Conservation (phyloP, 2,329 filamentous ascomycete genomes). For the Ophiostoma sp. region DNA sequence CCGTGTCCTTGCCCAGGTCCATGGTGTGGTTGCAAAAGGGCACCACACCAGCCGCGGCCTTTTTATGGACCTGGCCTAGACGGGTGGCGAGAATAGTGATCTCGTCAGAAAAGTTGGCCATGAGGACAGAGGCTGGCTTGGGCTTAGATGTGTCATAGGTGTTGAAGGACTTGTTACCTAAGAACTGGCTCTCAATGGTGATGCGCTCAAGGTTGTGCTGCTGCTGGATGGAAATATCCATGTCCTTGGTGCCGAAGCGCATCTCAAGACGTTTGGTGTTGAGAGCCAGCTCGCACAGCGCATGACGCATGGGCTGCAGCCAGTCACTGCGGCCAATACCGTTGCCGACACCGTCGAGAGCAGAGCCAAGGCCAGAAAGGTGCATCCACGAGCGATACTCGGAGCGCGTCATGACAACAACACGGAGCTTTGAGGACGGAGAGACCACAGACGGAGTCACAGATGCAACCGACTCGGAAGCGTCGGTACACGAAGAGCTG, state of each 20-base stretch:
- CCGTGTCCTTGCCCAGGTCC: constrained; percentile 1
- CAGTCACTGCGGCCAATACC: constrained; percentile 15
- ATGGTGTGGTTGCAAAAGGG: constrained; percentile 13
- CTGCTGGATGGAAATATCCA: constrained; percentile 10
- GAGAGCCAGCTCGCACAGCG: not conserved
- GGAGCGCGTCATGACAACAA: constrained; percentile 16
- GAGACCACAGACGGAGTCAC: not conserved
- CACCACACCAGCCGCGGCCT: constrained; percentile 9
- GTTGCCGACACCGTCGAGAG: not conserved
- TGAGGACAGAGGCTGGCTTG: not conserved
- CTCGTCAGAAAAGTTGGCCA: constrained; percentile 13
- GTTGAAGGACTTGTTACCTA: not conserved
- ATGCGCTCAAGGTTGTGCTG: constrained; percentile 16
- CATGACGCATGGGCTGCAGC: constrained; percentile 11
- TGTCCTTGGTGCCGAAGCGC: constrained; percentile 15
- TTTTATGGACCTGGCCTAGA: not conserved
- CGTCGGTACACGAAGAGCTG: not conserved
- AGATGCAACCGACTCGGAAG: not conserved
- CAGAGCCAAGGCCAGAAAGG: not conserved
- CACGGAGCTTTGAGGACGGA: not conserved
- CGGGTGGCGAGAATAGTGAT: not conserved
- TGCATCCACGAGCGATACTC: constrained; percentile 12
- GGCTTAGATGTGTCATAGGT: not conserved
- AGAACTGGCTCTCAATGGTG: constrained; percentile 11
- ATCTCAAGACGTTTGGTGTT: constrained; percentile 16